A percentile compares a stretch with the other conserved stretches of the same genome.
phyloP scores from a whole-genome alignment of 2,329 filamentous ascomycete species.

The Aspergillus sp. region DNA sequence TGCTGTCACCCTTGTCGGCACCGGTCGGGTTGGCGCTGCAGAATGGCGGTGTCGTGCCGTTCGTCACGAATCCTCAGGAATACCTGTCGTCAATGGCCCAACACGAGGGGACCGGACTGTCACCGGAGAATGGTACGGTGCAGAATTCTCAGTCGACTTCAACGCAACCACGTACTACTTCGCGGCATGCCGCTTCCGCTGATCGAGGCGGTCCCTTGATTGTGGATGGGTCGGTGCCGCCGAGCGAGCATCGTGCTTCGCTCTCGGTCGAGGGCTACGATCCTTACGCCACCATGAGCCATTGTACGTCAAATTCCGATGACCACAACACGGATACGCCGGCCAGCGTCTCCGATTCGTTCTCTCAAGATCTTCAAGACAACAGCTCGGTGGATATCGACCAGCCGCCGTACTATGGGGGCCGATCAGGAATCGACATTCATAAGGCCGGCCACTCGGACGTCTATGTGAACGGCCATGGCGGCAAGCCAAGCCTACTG shows the following conservation, averaged over 20 bases:
- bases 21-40: conserved; percentile 41
- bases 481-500: conserved; percentile 33
- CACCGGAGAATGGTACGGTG: conserved; percentile 24
- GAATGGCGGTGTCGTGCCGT: conserved; percentile 37
- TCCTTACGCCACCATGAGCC: conserved; percentile 35
- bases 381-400: conserved; percentile 37
- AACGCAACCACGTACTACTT: conserved; percentile 22
- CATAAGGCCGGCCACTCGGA: conserved; percentile 18
- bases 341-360: conserved; percentile 37
- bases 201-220: conserved; percentile 44
- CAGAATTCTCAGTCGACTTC: conserved; percentile 19
- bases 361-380: conserved; percentile 41
- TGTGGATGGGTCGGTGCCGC: conserved; percentile 47
- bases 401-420: conserved; percentile 23
- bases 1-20: conserved; percentile 38
- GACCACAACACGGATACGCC: conserved; percentile 38
- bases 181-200: conserved; percentile 28
- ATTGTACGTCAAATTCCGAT: conserved; percentile 44
- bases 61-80: conserved; percentile 32
- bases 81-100: conserved; percentile 30
- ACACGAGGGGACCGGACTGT: conserved; percentile 23
- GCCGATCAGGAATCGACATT: conserved; percentile 26
- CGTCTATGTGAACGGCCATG: conserved; percentile 24
- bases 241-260: conserved; percentile 36
- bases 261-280: conserved; percentile 36